Base-by-base conservation (phyloP, 768 basidiomycete genomes). In the Suillus brevipes region DNA sequence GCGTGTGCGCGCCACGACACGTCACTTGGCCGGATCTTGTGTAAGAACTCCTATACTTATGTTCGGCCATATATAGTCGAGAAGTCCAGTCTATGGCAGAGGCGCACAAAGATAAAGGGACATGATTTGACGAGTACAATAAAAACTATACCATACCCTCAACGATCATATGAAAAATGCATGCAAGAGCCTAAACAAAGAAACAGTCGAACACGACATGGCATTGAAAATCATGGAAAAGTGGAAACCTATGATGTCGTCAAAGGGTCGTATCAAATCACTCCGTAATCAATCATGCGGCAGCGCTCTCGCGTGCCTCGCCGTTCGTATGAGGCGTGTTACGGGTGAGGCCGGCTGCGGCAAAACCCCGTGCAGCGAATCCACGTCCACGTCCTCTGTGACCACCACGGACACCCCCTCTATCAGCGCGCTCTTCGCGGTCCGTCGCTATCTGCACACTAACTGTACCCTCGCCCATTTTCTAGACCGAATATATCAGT, bases 361-460 rank as follows among this genome's bases (percentile, higher is more conserved):
- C 84, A 61, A 92, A 83, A 14, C 85, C 86, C 65, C 90, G 80
- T 14, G 85, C 82, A n/a, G 84, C 88, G 70, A 82, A 92, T 3
- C 85, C 86, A 7, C 80, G 71, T 23, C 82, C 79, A 2, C 84
- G 84, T 25, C 85, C 83, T 34, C 88, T 81, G 3, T 84, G 83
- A 3, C 89, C 82, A 18, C 86, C 81, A 25, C 86, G 80, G 18
- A 75, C 70, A 25, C 82, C 70, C 66, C 65, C 76, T 73, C 66
- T 81, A 72, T 68, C 78, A 3, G 69, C 59, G 38, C 74, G 75
- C 28, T 73, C 74, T 53, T 82, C 82, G 64, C 79, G 80, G 61
- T 86, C 90, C n/a, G 83, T 85, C 34, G 92, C 91, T 69, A 90
- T 85, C 72, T 86, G 88, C 36, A 93, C 86, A 68, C 91, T 88